Conservation (phyloP, 441 rosid species). For the Melastoma candidum region DNA sequence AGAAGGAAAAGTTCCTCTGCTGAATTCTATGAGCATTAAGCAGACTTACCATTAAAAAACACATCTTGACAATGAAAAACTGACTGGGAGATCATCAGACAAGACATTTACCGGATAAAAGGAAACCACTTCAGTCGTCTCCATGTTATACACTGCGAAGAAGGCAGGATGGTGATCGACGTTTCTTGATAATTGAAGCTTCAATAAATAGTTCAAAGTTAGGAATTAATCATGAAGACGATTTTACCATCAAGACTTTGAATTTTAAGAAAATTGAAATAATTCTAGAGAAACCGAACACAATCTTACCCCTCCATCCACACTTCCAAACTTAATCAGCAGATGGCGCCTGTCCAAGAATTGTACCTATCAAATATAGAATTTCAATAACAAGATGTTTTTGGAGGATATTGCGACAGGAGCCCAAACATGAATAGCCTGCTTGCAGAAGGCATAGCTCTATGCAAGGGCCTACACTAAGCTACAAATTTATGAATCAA, state of each 20-base stretch:
- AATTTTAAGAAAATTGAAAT: no score
- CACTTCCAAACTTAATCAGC: conserved; percentile 86
- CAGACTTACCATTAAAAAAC: background rate
- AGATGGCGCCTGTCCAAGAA: conserved; percentile 93
- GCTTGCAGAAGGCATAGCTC: no score
- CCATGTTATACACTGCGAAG: conserved; percentile 95
- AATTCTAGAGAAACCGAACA: no score
- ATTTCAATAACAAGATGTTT: conserved; percentile 8
- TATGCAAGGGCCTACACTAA: no score
- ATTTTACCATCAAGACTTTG: no score
- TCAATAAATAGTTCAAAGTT: conserved; percentile 10
- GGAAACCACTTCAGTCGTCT: conserved; percentile 87
- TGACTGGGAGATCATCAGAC: background rate
- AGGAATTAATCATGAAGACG: background rate
- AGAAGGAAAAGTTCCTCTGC: conserved; percentile 76
- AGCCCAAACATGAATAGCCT: no score
- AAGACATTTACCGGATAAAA: conserved; percentile 64
- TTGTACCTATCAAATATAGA: conserved; percentile 54
- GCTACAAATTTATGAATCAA: no score
- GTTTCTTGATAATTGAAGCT: conserved; percentile 52
- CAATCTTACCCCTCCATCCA: conserved; percentile 84
- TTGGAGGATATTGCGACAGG: no score
- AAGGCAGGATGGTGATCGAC: conserved; percentile 71
- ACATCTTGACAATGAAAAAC: background rate
- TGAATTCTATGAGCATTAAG: conserved; percentile 49